Evolutionary conservation across 371 early-diverging fungal species (phyloP), one percentile per base, ranked within the genome.

Genomic region (Mucor saturninus): DNA sequence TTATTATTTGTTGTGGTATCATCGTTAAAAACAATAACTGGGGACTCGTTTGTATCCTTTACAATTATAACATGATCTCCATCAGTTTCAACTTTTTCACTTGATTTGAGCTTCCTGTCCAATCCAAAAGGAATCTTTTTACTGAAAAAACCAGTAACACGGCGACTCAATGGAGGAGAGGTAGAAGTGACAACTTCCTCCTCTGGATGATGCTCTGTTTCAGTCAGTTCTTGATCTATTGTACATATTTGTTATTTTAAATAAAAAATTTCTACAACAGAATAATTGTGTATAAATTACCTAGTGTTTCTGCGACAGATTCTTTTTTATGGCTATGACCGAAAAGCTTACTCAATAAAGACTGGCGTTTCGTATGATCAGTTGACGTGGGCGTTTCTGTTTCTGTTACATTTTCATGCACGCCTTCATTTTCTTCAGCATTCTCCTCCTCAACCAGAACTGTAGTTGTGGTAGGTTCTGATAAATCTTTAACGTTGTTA

Each of bases 151-250:
- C 57, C 57, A 8, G 67, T 62, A 39, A 67, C 43, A 56, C 65
- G 57, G 31, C 67, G 64, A 45, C 63, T 56, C 51, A 67, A 64
- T 45, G 64, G 56, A 53, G 67, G 65, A 14, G 67, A 67, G 49
- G 54, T 45, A 43, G 65, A 40, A n/a, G 30, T 40, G 1, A 30
- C 30, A 30, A 26, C 31, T 30, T 50, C 50, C 13, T 26, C 28
- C 30, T 50, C 29, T 30, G 26, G 1, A 5, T 46, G 48, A 0
- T 46, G 50, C 7, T 50, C 30, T 2, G 30, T 13, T 26, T 2
- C 5, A 3, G 29, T 48, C 26, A 48, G 28, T 28, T 26, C 50
- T 28, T 30, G 50, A 50, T 50, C 50, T 50, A 30, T 30, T 21
- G 21, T 46, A 21, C 6, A 10, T 50, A 5, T 30, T 28, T 7